Conservation (phyloP, 164 flowering plant species). For the Chimonanthus salicifolius region DNA sequence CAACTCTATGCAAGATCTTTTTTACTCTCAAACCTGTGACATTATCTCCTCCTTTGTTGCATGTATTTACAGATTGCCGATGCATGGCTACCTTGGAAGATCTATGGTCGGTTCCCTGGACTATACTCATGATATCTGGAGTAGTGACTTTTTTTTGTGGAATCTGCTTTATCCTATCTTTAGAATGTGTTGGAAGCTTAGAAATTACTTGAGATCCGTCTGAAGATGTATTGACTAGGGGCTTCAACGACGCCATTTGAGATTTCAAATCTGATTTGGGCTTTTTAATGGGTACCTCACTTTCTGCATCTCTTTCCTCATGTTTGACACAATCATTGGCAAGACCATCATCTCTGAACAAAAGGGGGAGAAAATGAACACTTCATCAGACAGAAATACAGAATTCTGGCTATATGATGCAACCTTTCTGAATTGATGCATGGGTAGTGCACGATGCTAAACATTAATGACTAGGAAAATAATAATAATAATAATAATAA, state of each 20-base stretch:
- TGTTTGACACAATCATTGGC: slow-evolving; percentile 9
- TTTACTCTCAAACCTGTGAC: slow-evolving; percentile 69
- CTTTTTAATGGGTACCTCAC: slow-evolving; percentile 38
- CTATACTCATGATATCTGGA: slow-evolving; percentile 62
- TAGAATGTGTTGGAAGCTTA: slow-evolving; percentile 8
- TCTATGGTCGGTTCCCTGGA: slow-evolving; percentile 34
- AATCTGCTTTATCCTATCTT: slow-evolving; percentile 20
- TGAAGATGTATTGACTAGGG: slow-evolving; percentile 18
- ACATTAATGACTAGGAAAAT: too few species aligned
- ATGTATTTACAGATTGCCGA: slow-evolving; percentile 18
- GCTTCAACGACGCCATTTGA: slow-evolving; percentile 12
- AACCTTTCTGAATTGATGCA: too few species aligned
- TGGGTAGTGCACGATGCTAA: too few species aligned
- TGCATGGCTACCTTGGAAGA: slow-evolving; percentile 20
- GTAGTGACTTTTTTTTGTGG: slow-evolving; percentile 21
- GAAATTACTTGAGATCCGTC: slow-evolving; percentile 18
- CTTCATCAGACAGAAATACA: not conserved
- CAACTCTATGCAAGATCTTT: slow-evolving; percentile 76
- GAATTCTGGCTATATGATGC: too few species aligned
- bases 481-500: too few species aligned
- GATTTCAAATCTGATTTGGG: slow-evolving; percentile 25
- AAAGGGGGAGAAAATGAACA: not conserved
- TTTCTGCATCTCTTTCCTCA: slow-evolving; percentile 24
- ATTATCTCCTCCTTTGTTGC: slow-evolving; percentile 35
- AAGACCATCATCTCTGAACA: slow-evolving; percentile 3